Evolutionary conservation across 2,329 filamentous ascomycete species (phyloP), one percentile per base, ranked within the genome.

Genomic region (Verticillium longisporum): DNA sequence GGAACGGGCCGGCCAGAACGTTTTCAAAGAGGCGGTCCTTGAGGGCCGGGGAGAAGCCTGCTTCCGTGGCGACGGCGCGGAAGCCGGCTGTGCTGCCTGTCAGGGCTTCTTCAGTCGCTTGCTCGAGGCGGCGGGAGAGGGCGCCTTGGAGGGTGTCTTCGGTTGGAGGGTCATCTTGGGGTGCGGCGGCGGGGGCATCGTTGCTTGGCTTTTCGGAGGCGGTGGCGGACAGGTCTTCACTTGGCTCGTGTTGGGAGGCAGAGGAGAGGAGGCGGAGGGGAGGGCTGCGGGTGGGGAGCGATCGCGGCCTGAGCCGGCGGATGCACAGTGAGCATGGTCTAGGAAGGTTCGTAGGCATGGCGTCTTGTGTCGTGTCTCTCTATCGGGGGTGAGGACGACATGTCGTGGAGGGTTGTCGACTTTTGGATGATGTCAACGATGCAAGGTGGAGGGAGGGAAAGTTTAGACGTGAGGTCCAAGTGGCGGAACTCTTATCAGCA

Each of bases 71-170:
- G 26, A 88, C 73, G 5, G 85, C 83, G 32, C 79, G 82, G 53
- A 78, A 78, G n/a, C 85, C 85, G 13, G 84, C 80, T 61, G 77
- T 75, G n/a, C 85, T 85, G 36, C 84, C 85, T 1, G 80, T 82
- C 0, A 89, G 74, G 1, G 80, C 83, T 59, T 88, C 84, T 66
- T 88, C 86, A 1, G 86, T 88, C 1, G 86, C 85, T 67, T 88
- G 78, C 62, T 84, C 76, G 9, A 89, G 76, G 15, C 84, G 82
- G 41, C 83, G 79, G 9, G 83, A 74, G 80, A 88, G 80, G 31
- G 81, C 73, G 1, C 82, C 81, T 18, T 63, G 61, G 56, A 50
- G 14, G 10, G 15, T n/a, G 32, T 56, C 55, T 6, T 38, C 37
- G 10, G 26, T 4, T 18, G n/a, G n/a, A 10, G 41, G 41, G n/a